Evolutionary conservation across 345 rosid species (phyloP).

Genomic region (Camelina hispida): DNA sequence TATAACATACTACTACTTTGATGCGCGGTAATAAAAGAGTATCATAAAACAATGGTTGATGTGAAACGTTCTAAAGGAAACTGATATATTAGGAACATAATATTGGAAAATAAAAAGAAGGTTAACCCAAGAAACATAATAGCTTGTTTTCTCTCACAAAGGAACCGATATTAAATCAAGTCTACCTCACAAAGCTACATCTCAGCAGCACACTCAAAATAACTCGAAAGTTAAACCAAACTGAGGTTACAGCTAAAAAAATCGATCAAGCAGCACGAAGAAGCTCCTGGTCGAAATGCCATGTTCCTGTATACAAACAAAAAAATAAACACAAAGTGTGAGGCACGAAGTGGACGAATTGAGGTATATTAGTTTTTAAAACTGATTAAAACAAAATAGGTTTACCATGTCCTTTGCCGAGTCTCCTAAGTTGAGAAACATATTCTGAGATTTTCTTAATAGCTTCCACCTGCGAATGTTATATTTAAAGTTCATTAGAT

Average conservation of each 20-base stretch:
- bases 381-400: constrained; percentile 1
- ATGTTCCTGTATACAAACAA: constrained; percentile 59
- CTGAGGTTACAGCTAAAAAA: constrained; percentile 21
- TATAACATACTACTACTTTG: not conserved
- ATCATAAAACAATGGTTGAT: not conserved
- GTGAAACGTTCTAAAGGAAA: not conserved
- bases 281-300: constrained; percentile 95
- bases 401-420: constrained; percentile 87
- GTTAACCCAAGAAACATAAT: not conserved
- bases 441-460: constrained; percentile 74
- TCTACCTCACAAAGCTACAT: constrained; percentile 29
- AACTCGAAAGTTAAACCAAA: constrained; percentile 2
- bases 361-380: not conserved
- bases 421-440: constrained; percentile 69
- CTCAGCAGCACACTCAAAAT: constrained; percentile 33
- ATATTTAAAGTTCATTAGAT: constrained; percentile 28
- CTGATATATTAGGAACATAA: not conserved
- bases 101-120: constrained; percentile 4
- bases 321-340: not conserved
- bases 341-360: constrained; percentile 28
- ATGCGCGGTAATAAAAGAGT: not conserved
- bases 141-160: constrained; percentile 19
- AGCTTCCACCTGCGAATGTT: constrained; percentile 61
- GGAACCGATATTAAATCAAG: not conserved
- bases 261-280: constrained; percentile 44